Percentiles rank a stretch among this genome's conserved stretches.
These are phyloP conservation scores for Gracilaria gracilis DNA, from an alignment of 23 red algal genomes.

Conservation along the genomic window DNA sequence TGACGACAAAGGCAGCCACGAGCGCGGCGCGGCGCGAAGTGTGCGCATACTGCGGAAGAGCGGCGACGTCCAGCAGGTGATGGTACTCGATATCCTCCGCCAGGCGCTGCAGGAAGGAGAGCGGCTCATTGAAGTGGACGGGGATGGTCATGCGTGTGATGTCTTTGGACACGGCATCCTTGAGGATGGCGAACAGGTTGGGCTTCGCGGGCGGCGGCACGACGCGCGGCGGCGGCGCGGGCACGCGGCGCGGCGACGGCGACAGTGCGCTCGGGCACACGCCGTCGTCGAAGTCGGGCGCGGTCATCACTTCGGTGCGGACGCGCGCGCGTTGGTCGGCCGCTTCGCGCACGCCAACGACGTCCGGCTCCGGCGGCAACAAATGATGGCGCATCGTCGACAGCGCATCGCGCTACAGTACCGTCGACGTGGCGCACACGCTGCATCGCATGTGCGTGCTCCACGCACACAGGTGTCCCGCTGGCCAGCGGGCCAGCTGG, in stretches of 20 bases:
- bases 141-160: constrained; percentile 90
- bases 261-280: neutral
- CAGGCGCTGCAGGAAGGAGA: constrained; percentile 94
- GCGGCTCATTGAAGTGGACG: constrained; percentile 94
- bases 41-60: constrained; percentile 27
- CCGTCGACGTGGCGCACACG: neutral
- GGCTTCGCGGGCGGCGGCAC: constrained; percentile 35
- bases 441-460: neutral
- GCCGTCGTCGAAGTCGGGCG: constrained; percentile 16
- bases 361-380: too few relatives aligned
- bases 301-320: neutral
- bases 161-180: constrained; percentile 88
- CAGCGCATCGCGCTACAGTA: neutral
- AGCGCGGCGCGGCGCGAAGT: constrained; percentile 72
- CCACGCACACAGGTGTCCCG: neutral
- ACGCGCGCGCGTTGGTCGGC: too few relatives aligned
- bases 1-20: constrained; percentile 81
- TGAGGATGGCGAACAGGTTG: constrained; percentile 81
- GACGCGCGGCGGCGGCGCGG: neutral
- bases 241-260: constrained; percentile 27
- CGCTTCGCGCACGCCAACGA: too few relatives aligned
- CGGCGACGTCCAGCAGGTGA: constrained; percentile 83
- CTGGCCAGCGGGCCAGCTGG: too few relatives aligned
- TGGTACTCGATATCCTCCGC: constrained; percentile 92
- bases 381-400: neutral